These are phyloP conservation scores for Pestalotiopsis sp. DNA, from an alignment of 2,329 filamentous ascomycete species.

Conservation along the genomic window DNA sequence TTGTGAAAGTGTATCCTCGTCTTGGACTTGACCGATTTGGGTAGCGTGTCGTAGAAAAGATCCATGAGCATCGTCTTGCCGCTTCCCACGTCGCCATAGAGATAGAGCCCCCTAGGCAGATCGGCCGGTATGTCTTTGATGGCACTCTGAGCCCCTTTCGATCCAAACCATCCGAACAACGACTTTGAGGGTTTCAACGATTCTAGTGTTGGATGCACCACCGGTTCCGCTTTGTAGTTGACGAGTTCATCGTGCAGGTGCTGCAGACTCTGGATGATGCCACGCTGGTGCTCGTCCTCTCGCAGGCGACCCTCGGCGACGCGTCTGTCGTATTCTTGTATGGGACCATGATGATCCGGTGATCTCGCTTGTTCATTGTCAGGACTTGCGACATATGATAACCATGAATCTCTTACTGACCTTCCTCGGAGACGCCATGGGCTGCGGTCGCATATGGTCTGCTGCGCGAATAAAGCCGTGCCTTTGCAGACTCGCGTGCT, in stretches of 20 bases:
- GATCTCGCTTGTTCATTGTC: not conserved
- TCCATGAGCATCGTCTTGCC: conserved; percentile 99
- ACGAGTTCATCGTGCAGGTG: conserved; percentile 83
- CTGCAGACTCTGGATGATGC: conserved; percentile 87
- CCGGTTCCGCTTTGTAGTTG: conserved; percentile 72
- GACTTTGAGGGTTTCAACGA: conserved; percentile 63
- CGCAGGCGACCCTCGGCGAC: conserved; percentile 74
- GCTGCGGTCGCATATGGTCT: conserved; percentile 12
- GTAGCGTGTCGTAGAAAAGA: conserved; percentile 92
- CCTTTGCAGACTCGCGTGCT: not conserved
- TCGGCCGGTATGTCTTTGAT: conserved; percentile 65
- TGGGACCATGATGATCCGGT: conserved; percentile 58
- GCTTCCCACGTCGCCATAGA: conserved; percentile 94
- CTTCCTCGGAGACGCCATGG: conserved; percentile 7
- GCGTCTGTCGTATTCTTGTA: conserved; percentile 85
- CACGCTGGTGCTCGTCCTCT: conserved; percentile 91
- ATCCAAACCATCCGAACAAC: conserved; percentile 64
- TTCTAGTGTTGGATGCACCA: conserved; percentile 78
- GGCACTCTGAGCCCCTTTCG: conserved; percentile 39
- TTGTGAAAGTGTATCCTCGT: conserved; percentile 98
- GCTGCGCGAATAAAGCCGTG: conserved; percentile 6
- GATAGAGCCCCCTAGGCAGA: conserved; percentile 86
- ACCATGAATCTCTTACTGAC: conserved; percentile 3
- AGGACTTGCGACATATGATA: not conserved
- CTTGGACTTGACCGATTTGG: conserved; percentile 77